Evolutionary conservation across 1,284 basidiomycete species (phyloP).

Genomic region (Ceratobasidium sp.): DNA sequence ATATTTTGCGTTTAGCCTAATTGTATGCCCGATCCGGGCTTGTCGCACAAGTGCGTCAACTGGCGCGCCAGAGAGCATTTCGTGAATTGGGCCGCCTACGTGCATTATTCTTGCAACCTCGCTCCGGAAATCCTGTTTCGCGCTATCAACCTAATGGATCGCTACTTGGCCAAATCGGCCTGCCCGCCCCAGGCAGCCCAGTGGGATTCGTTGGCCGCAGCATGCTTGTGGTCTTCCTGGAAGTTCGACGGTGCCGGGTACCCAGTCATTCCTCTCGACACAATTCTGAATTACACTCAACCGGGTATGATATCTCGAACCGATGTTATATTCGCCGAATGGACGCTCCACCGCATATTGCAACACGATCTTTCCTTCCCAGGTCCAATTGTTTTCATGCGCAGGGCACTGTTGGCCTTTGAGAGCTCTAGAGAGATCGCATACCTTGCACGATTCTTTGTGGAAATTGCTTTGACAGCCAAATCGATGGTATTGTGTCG

Average conservation of each 20-base stretch:
- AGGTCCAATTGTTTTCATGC: slow-evolving; percentile 19
- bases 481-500: neutral
- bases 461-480: slow-evolving; percentile 8
- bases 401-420: neutral
- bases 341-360: slow-evolving; percentile 1
- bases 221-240: slow-evolving; percentile 35
- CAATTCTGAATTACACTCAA: neutral
- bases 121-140: slow-evolving; percentile 24
- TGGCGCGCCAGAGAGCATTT: neutral
- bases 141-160: slow-evolving; percentile 24
- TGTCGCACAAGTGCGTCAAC: neutral
- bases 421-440: neutral
- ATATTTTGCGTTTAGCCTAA: neutral
- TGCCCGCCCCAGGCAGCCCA: neutral
- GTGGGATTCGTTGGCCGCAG: neutral
- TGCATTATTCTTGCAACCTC: slow-evolving; percentile 25
- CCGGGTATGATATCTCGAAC: neutral
- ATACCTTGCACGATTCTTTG: slow-evolving; percentile 25
- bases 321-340: slow-evolving; percentile 14
- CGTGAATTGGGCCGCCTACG: slow-evolving; percentile 17
- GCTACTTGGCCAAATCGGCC: neutral
- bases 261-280: neutral
- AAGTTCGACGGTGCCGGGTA: slow-evolving; percentile 8
- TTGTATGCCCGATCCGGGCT: neutral
- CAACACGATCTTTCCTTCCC: slow-evolving; percentile 16